A percentile compares a stretch with the other conserved stretches of the same genome.
These are phyloP conservation scores for Cryptococcus sp. DNA, from an alignment of 1,284 basidiomycete genomes.

Conservation along the genomic window DNA sequence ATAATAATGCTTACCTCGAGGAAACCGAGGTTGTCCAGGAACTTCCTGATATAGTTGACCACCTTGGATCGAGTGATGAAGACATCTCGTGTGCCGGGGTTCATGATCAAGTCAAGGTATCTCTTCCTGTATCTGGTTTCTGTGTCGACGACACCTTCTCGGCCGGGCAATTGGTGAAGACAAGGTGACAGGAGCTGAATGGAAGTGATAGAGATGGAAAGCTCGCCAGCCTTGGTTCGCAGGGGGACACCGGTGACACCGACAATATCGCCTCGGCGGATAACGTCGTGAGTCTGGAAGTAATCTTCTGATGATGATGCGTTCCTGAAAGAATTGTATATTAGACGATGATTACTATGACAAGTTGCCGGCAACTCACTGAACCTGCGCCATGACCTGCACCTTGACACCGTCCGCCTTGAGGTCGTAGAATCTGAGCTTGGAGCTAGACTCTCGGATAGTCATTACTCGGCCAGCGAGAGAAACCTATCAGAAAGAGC, in stretches of 20 bases:
- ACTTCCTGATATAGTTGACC: slow-evolving; percentile 88
- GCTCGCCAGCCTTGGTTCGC: slow-evolving; percentile 94
- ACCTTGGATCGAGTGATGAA: slow-evolving; percentile 88
- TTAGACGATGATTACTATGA: neutral
- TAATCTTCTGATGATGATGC: slow-evolving; percentile 66
- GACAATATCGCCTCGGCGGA: slow-evolving; percentile 94
- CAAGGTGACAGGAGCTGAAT: slow-evolving; percentile 93
- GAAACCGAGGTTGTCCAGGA: slow-evolving; percentile 89
- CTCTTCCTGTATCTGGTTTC: slow-evolving; percentile 98
- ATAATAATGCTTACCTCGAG: slow-evolving; percentile 63
- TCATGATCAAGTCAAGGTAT: slow-evolving; percentile 97
- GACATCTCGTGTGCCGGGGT: slow-evolving; percentile 83
- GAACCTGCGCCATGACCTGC: slow-evolving; percentile 90
- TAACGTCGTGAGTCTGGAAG: slow-evolving; percentile 73
- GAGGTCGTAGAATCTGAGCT: slow-evolving; percentile 93
- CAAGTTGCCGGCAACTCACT: slow-evolving; percentile 59
- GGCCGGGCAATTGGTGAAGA: slow-evolving; percentile 89
- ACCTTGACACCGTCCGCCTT: slow-evolving; percentile 90
- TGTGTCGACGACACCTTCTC: slow-evolving; percentile 85
- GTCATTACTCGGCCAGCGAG: slow-evolving; percentile 91
- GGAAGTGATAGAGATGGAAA: slow-evolving; percentile 80
- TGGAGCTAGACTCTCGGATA: slow-evolving; percentile 78
- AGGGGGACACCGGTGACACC: slow-evolving; percentile 87
- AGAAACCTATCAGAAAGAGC: slow-evolving; percentile 50
- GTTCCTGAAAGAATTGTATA: slow-evolving; percentile 58